These are phyloP conservation scores for Cladosporium sphaerospermum DNA, from an alignment of 2,329 filamentous ascomycete species.

Conservation along the genomic window DNA sequence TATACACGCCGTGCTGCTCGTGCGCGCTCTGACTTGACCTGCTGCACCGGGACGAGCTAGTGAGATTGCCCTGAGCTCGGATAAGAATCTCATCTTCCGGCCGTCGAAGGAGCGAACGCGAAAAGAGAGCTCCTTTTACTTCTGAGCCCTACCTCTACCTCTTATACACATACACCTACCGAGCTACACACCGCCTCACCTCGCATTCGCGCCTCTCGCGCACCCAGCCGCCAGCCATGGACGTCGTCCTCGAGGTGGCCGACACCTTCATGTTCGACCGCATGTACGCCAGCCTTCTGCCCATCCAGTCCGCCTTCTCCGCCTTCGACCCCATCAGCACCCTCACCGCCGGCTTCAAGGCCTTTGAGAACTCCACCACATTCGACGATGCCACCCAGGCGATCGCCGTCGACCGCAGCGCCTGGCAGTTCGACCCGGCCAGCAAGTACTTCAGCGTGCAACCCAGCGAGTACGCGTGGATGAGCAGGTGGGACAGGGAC, in stretches of 20 bases:
- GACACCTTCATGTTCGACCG: slow-evolving; percentile 80
- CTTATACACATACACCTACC: background rate
- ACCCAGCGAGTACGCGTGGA: slow-evolving; percentile 70
- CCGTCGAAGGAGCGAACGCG: too few species aligned
- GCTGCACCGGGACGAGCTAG: too few species aligned
- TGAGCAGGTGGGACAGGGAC: slow-evolving; percentile 71
- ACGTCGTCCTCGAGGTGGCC: slow-evolving; percentile 79
- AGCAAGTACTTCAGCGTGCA: slow-evolving; percentile 62
- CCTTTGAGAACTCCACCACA: slow-evolving; percentile 44
- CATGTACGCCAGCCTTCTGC: slow-evolving; percentile 66
- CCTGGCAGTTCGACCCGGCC: slow-evolving; percentile 62
- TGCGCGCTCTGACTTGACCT: too few species aligned
- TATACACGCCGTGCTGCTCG: too few species aligned
- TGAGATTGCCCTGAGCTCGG: too few species aligned
- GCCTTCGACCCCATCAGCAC: slow-evolving; percentile 46
- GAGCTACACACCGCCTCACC: background rate
- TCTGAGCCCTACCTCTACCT: too few species aligned
- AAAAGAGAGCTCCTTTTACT: too few species aligned
- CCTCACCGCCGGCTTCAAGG: slow-evolving; percentile 42
- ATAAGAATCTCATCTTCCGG: too few species aligned
- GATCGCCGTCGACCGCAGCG: slow-evolving; percentile 15
- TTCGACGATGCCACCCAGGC: slow-evolving; percentile 13
- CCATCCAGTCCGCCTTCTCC: slow-evolving; percentile 47
- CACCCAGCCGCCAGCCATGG: slow-evolving; percentile 55
- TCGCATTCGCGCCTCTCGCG: background rate